phyloP scores from a whole-genome alignment of 805 yeast species.

The Teunomyces pallodes region DNA sequence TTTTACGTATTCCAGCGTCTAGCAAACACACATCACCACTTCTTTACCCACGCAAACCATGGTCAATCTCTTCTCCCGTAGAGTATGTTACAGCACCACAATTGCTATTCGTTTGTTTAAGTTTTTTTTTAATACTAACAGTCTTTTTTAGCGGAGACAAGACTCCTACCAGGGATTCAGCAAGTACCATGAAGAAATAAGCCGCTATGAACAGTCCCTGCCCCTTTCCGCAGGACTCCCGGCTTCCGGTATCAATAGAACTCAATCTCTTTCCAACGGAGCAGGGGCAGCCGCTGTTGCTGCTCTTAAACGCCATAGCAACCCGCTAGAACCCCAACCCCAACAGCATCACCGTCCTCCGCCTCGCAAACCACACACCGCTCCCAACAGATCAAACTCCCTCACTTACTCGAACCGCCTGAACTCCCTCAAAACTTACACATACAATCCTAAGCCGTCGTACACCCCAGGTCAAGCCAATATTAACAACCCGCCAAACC shows the following conservation, averaged over 20 bases:
- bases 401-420: slow-evolving; percentile 19
- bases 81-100: background rate
- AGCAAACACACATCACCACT: background rate
- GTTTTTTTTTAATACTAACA: slow-evolving; percentile 5
- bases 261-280: slow-evolving; percentile 24
- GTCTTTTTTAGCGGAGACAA: slow-evolving; percentile 9
- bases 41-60: background rate
- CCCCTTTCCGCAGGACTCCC: slow-evolving; percentile 18
- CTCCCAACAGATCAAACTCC: slow-evolving; percentile 19
- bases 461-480: slow-evolving; percentile 27
- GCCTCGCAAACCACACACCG: background rate
- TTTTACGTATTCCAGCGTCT: background rate
- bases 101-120: background rate
- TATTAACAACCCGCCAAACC: background rate
- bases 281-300: slow-evolving; percentile 45
- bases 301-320: slow-evolving; percentile 34
- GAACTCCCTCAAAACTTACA: slow-evolving; percentile 35
- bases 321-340: slow-evolving; percentile 4
- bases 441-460: slow-evolving; percentile 39
- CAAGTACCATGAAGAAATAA: slow-evolving; percentile 28
- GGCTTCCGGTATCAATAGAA: slow-evolving; percentile 14
- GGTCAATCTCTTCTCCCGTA: slow-evolving; percentile 6
- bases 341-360: slow-evolving; percentile 4
- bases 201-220: slow-evolving; percentile 3
- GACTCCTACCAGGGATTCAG: slow-evolving; percentile 34